phyloP scores from a whole-genome alignment of 371 early-diverging fungal species.

The Mucor ambiguus region DNA sequence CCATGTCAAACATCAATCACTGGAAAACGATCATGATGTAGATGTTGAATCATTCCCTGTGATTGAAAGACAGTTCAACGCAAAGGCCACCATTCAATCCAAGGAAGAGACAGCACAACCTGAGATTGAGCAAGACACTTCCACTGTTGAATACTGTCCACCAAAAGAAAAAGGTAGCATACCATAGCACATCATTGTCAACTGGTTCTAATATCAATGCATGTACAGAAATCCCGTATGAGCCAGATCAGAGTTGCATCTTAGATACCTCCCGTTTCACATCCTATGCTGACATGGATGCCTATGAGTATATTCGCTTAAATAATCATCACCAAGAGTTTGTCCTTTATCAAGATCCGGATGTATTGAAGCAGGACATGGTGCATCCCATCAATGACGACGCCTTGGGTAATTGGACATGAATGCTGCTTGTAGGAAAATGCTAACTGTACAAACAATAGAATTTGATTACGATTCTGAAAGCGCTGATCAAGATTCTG shows the following conservation, averaged over 20 bases:
- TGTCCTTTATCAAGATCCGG: not conserved
- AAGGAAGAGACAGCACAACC: not conserved
- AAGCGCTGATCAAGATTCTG: constrained; percentile 2
- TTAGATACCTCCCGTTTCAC: not conserved
- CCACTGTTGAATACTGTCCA: constrained; percentile 16
- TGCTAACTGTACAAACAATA: not conserved
- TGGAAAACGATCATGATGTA: constrained; percentile 1
- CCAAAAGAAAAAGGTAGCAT: constrained; percentile 16
- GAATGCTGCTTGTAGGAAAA: no score
- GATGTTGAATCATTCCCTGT: not conserved
- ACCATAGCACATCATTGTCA: no score
- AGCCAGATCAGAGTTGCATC: constrained; percentile 1
- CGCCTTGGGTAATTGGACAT: not conserved
- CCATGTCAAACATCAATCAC: not conserved
- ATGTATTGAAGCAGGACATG: not conserved
- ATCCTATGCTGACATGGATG: constrained; percentile 1
- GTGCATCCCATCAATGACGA: not conserved
- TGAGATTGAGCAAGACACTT: constrained; percentile 2
- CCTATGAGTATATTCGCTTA: constrained; percentile 3
- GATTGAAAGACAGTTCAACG: not conserved
- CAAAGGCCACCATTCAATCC: not conserved
- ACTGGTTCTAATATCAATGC: not conserved
- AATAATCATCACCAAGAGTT: not conserved
- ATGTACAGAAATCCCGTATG: constrained; percentile 6
- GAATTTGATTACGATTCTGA: constrained; percentile 8